Evolutionary conservation across 352 stramenopile species (phyloP), one percentile per base, ranked within the genome.

Genomic region (Globisporangium perplexum): DNA sequence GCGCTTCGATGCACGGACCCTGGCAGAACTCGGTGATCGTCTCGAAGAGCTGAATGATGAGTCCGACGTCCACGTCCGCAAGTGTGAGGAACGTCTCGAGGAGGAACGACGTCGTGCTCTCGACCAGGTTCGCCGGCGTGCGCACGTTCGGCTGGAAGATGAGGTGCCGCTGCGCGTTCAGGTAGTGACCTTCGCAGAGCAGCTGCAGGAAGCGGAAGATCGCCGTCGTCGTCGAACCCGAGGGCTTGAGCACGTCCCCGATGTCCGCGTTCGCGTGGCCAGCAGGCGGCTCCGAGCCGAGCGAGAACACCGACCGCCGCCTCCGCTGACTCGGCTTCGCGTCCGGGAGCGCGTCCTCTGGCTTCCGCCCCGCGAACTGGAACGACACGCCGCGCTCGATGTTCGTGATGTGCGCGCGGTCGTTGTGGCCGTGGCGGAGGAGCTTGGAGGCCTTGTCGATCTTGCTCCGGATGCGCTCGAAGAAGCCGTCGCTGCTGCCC

Each of bases 21-120:
- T 91, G 80, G n/a, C 80, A 91, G 52, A 84, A 87, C 51, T 91
- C 80, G 3, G 77, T 78, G 28, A 91, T 82, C 6, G 80, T 89
- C 39, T 88, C 76, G 53, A 91, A 88, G 2, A 91, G 35, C 54
- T 91, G 80, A 6, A 77, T 84, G 4, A 89, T 61, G 24, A 91
- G 55, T 2, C 52, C 67, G 10, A 86, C 63, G 23, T 85, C 70
- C n/a, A 74, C 33, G 46, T 82, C 66, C 6, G 71, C 69, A 8
- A 88, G 52, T 1, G 66, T 59, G 10, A 82, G 50, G 41, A 86
- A 85, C 2, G 80, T 82, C 12, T 88, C 74, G 20, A 91, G 26
- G 5, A 91, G 57, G 53, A 88, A 88, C 12, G 70, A 72, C 14
- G 72, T 87, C 14, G 80, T 87, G 0, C 66, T 69, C 53, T 89